These are phyloP conservation scores for Starmerella apicola DNA, from an alignment of 805 yeast genomes.

Conservation along the genomic window DNA sequence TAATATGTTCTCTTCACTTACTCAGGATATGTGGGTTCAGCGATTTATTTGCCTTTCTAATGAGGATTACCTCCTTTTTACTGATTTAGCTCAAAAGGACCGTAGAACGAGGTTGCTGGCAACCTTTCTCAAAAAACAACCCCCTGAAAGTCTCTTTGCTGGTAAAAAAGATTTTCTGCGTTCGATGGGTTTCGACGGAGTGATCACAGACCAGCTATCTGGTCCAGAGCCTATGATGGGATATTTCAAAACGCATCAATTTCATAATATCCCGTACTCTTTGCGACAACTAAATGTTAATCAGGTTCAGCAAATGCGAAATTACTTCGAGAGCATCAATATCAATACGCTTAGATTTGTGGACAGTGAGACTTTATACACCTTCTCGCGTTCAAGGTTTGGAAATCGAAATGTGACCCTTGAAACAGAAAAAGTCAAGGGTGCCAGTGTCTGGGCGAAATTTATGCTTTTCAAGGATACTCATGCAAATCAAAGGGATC, in stretches of 20 bases:
- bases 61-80: conserved; percentile 37
- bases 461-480: conserved; percentile 7
- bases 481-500: neutral
- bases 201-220: conserved; percentile 49
- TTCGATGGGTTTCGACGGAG: conserved; percentile 66
- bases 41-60: conserved; percentile 52
- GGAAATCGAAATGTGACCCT: conserved; percentile 7
- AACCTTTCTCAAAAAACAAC: neutral
- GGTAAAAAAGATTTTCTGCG: conserved; percentile 33
- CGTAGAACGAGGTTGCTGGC: neutral
- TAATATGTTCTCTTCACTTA: conserved; percentile 43
- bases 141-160: neutral
- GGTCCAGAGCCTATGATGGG: conserved; percentile 65
- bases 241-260: conserved; percentile 1
- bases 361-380: neutral
- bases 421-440: neutral
- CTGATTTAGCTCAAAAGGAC: conserved; percentile 33
- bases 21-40: conserved; percentile 40
- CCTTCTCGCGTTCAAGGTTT: conserved; percentile 4
- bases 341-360: neutral
- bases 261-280: conserved; percentile 53
- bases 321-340: neutral
- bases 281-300: conserved; percentile 28
- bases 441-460: conserved; percentile 2
- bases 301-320: neutral